Evolutionary conservation across 768 basidiomycete species (phyloP), one percentile per base, ranked within the genome.

Genomic region (Russula abietina): DNA sequence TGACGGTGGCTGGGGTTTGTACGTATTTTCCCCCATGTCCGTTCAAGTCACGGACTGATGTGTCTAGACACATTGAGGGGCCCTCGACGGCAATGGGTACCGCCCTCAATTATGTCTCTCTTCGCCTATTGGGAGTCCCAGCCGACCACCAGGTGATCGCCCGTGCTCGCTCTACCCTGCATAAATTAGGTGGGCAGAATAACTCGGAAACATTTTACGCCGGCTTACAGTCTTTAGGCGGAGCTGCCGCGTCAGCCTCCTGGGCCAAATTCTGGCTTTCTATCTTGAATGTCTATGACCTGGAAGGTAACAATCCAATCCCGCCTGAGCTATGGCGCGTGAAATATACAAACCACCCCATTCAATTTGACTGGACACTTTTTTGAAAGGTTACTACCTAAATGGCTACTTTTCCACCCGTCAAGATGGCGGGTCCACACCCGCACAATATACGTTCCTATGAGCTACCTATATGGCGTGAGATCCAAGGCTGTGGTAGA

Each of bases 251-350:
- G 30, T 82, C 83, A 39, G 92, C 91, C 3, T 81, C 91, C 1
- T 98, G 97, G 97, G 97, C 93, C 10, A 98, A 98, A 73, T 94
- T 94, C 71, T 99, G 96, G 95, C 77, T 99, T 38, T 86, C 93
- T 0, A 73, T 97, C 32, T 77, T 98, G 36, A 96, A 95, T 68
- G 90, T 89, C 12, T 98, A 98, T 70, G 92, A 96, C 46, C 98
- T 97, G 97, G 89, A 88, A 50, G 97, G 97, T 5, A 83, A 91
- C 62, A 94, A 95, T 66, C 87, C 93, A 0, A 82, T 96, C 22
- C 93, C 94, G 43, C 87, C 94, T 0, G 97, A 98, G 70, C 77
- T 98, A 50, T 96, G 91, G 94, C 92, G 19, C 9, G 62, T 22
- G 32, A 14, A 24, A 65, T 48, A 78, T 54, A 60, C 41, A 24